Evolutionary conservation across 805 yeast genomes (phyloP).

Genomic region (Nakazawaea anatomiae): DNA sequence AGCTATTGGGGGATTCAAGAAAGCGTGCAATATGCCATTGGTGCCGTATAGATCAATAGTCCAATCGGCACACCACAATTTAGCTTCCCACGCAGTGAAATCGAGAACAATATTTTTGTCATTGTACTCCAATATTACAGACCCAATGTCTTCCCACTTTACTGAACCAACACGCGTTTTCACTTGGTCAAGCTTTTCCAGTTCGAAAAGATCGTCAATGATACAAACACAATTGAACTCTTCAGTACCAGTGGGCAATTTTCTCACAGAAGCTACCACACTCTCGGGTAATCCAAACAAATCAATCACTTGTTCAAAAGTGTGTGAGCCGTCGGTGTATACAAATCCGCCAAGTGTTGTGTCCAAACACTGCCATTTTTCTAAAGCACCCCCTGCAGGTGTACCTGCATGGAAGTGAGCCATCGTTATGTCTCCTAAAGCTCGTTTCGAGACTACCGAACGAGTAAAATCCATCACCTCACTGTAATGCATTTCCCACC

Average conservation of each 20-base stretch:
- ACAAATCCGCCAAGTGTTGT: conserved; percentile 6
- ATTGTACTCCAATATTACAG: conserved; percentile 8
- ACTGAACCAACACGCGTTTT: conserved; percentile 4
- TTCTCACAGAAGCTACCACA: conserved; percentile 7
- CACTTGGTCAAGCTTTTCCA: background rate
- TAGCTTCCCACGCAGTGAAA: conserved; percentile 10
- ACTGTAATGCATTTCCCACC: conserved; percentile 10
- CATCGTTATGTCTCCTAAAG: conserved; percentile 4
- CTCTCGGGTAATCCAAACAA: conserved; percentile 4
- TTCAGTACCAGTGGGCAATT: conserved; percentile 2
- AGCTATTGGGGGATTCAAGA: conserved; percentile 2
- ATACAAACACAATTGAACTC: conserved; percentile 1
- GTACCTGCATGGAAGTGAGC: conserved; percentile 10
- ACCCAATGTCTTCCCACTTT: conserved; percentile 8
- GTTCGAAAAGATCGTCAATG: conserved; percentile 3
- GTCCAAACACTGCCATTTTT: conserved; percentile 9
- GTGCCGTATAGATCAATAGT: conserved; percentile 7
- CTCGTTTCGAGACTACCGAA: background rate
- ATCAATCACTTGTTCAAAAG: conserved; percentile 8
- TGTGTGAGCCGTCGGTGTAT: conserved; percentile 8
- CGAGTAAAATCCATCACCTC: conserved; percentile 4
- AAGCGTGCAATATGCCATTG: conserved; percentile 3
- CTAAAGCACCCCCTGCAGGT: conserved; percentile 7
- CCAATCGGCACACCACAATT: conserved; percentile 9
- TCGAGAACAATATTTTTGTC: conserved; percentile 6